Base-by-base conservation (phyloP, 2,329 filamentous ascomycete species). In the Proliferodiscus dingleyae region DNA sequence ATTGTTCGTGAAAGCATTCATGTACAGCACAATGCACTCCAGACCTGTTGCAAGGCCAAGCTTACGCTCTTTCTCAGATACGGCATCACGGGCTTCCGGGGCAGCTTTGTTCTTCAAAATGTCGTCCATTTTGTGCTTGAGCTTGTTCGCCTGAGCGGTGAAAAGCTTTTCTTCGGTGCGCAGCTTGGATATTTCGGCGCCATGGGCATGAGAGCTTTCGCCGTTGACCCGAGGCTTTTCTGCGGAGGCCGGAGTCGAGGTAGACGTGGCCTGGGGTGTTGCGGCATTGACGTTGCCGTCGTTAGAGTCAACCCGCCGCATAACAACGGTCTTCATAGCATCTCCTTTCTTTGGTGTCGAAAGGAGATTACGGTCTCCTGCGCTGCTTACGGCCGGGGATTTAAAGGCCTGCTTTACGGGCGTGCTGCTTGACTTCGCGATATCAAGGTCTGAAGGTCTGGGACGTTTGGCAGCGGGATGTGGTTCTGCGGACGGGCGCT, bases 291-390 rank as follows among this genome's bases (percentile, higher is more conserved):
- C n/a, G 52, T 71, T 66, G 28, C 58, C 60, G 43, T 69, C 67
- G 10, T 52, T 58, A 5, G 64, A 66, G 22, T 70, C 68, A 11
- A 66, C 61, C 30, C 65, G 64, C 37, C 67, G 66, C 61, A 68
- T 65, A 18, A 60, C 56, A 2, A 57, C 26, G 54, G 57, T 54
- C 63, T 70, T 59, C 38, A 58, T 51, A 7, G 55, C 51, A 19
- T 64, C 46, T 18, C 68, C 67, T 55, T 69, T 73, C 46, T 66
- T 67, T 1, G 71, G 68, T 1, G 71, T 72, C 11, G 64, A 55
- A 21, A 68, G 63, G 11, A 54, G 51, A 41, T 37, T 52, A 41
- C 55, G 62, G 29, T 59, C 52, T n/a, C 42, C 47, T 55, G 45
- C 56, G 47, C 19, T 52, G 16, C 37, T 56, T 23, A 49, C 38